Percentiles rank a stretch among this genome's conserved stretches.
Conservation (phyloP, 305 asterid species). For the Withania somnifera region DNA sequence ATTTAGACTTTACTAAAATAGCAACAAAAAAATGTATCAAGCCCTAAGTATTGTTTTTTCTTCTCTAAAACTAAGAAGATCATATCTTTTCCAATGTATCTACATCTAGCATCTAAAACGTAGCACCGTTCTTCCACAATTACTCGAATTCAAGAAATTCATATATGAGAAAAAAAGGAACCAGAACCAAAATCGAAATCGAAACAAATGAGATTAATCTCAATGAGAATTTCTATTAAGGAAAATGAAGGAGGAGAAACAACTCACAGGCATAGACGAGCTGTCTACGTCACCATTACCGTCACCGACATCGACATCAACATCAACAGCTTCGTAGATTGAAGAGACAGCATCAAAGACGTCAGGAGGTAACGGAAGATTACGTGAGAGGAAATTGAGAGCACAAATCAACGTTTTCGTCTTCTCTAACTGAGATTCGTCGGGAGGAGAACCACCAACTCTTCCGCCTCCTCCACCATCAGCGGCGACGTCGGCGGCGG, state of each 20-base stretch:
- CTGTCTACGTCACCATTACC: constrained; percentile 18
- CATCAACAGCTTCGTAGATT: too few species aligned
- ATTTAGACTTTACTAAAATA: neutral
- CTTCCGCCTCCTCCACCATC: neutral
- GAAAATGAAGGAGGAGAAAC: neutral
- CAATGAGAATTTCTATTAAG: neutral
- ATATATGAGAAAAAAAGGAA: neutral
- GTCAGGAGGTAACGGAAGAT: constrained; percentile 77
- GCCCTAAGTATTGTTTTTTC: neutral
- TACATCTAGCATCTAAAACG: neutral
- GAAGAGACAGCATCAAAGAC: constrained; percentile 81
- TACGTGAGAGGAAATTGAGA: constrained; percentile 84
- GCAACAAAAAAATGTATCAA: neutral
- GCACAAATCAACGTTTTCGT: constrained; percentile 82
- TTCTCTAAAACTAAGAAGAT: neutral
- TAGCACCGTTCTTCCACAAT: neutral
- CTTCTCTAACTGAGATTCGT: constrained; percentile 25
- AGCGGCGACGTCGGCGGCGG: neutral
- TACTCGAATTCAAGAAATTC: neutral
- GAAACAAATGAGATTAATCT: neutral
- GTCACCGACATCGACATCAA: constrained; percentile 7
- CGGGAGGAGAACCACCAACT: neutral
- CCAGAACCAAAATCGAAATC: too few species aligned
- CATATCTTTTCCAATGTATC: neutral
- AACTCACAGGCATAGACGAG: neutral